A percentile compares a stretch with the other conserved stretches of the same genome.
Evolutionary conservation across 164 flowering plant genomes (phyloP).

Genomic region (Magnolia changhungtana): DNA sequence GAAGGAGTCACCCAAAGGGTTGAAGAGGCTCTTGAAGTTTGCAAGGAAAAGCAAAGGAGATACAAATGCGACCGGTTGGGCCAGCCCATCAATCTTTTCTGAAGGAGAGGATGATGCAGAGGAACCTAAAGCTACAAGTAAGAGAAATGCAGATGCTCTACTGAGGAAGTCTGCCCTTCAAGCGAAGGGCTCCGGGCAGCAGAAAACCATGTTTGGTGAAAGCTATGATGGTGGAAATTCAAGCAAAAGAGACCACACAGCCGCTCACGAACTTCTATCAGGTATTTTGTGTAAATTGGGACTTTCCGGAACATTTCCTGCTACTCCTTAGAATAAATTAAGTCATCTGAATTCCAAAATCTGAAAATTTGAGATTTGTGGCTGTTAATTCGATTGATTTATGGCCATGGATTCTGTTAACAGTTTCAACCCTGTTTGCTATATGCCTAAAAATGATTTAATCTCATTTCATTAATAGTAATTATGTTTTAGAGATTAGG

Average conservation of each 20-base stretch:
- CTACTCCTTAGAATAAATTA: background rate
- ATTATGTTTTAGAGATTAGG: no score
- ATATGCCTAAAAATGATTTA: background rate
- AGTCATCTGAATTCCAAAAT: background rate
- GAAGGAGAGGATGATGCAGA: slow-evolving; percentile 87
- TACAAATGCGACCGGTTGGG: slow-evolving; percentile 54
- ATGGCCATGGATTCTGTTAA: no score
- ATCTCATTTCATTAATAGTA: no score
- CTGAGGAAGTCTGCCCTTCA: slow-evolving; percentile 54
- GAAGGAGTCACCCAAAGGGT: slow-evolving; percentile 83
- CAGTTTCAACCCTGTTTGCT: background rate
- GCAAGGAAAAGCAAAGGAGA: slow-evolving; percentile 79
- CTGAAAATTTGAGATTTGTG: background rate
- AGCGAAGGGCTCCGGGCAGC: slow-evolving; percentile 44
- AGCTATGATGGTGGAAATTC: slow-evolving; percentile 28
- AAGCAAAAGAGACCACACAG: slow-evolving; percentile 20
- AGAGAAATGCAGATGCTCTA: slow-evolving; percentile 51
- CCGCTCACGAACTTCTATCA: slow-evolving; percentile 28
- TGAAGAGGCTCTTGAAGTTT: slow-evolving; percentile 85
- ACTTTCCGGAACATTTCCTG: background rate
- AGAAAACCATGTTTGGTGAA: slow-evolving; percentile 29
- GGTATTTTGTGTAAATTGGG: slow-evolving; percentile 21
- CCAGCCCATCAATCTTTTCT: slow-evolving; percentile 68
- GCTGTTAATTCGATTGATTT: no score
- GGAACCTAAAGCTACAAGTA: slow-evolving; percentile 46